Percentiles rank a stretch among this genome's conserved stretches.
Evolutionary conservation across 2,329 filamentous ascomycete species (phyloP).

Genomic region (Fusarium sp.): DNA sequence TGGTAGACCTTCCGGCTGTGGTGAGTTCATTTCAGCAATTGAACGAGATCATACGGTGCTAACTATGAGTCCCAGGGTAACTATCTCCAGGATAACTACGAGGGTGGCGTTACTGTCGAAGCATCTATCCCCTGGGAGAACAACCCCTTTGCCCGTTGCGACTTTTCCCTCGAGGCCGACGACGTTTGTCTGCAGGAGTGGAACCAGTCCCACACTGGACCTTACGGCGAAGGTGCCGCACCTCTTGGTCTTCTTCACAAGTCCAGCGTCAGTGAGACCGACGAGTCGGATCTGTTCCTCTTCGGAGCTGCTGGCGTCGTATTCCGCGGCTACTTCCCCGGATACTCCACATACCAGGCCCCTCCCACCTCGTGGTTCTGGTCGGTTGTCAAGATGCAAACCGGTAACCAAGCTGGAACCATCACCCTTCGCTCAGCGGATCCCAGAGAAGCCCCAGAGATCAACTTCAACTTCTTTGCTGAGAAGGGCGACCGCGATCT

Average conservation of each 20-base stretch:
- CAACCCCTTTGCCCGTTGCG: constrained; percentile 21
- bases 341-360: constrained; percentile 47
- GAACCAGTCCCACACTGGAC: constrained; percentile 32
- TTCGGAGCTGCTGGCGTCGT: constrained; percentile 44
- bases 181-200: constrained; percentile 53
- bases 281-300: constrained; percentile 47
- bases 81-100: constrained; percentile 47
- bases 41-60: not conserved
- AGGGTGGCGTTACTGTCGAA: constrained; percentile 38
- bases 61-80: constrained; percentile 7
- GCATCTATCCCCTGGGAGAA: constrained; percentile 30
- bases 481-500: constrained; percentile 22
- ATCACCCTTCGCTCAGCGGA: constrained; percentile 71
- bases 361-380: constrained; percentile 40
- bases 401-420: constrained; percentile 70
- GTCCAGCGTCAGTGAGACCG: constrained; percentile 43
- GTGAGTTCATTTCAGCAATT: constrained; percentile 2
- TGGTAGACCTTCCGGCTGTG: constrained; percentile 62
- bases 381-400: constrained; percentile 66
- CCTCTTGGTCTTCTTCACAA: constrained; percentile 40
- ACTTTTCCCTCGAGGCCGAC: constrained; percentile 13
- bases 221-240: constrained; percentile 42
- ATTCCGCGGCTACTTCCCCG: constrained; percentile 47
- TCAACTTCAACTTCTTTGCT: constrained; percentile 72
- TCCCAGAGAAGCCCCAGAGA: constrained; percentile 71